Evolutionary conservation across 257 asterid genomes (phyloP).

Genomic region (Phtheirospermum japonicum): DNA sequence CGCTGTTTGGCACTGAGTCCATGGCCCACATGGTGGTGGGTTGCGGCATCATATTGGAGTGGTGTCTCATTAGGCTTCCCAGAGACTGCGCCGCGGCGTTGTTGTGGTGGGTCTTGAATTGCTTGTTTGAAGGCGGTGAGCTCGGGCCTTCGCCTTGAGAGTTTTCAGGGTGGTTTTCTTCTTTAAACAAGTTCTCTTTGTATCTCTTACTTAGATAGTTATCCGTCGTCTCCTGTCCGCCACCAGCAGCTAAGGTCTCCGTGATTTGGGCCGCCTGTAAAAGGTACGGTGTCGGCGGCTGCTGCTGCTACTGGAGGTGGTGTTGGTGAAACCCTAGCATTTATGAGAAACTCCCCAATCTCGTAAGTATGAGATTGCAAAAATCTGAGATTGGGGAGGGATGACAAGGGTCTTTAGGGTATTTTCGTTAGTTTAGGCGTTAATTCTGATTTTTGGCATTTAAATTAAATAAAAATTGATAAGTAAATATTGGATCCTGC

Average conservation of each 20-base stretch:
- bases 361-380: no score
- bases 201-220: constrained; percentile 64
- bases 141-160: constrained; percentile 45
- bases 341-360: constrained; percentile 53
- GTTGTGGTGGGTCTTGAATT: constrained; percentile 35
- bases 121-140: constrained; percentile 62
- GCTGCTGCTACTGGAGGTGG: constrained; percentile 3
- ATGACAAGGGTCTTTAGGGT: no score
- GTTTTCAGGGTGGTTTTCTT: constrained; percentile 39
- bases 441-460: no score
- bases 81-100: no score
- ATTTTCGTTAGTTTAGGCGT: no score
- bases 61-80: constrained; percentile 38
- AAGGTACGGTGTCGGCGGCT: constrained; percentile 31
- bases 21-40: constrained; percentile 65
- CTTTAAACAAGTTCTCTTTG: constrained; percentile 66
- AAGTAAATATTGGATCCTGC: no score
- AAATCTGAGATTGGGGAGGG: no score
- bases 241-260: constrained; percentile 33
- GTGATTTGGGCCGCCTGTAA: constrained; percentile 43
- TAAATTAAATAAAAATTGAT: no score
- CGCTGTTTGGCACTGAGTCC: constrained; percentile 32
- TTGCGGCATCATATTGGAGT: constrained; percentile 41
- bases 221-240: constrained; percentile 44
- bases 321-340: constrained; percentile 64